A percentile compares a stretch with the other conserved stretches of the same genome.
Conservation (phyloP, 2,329 filamentous ascomycete genomes). For the Ustulina deusta region DNA sequence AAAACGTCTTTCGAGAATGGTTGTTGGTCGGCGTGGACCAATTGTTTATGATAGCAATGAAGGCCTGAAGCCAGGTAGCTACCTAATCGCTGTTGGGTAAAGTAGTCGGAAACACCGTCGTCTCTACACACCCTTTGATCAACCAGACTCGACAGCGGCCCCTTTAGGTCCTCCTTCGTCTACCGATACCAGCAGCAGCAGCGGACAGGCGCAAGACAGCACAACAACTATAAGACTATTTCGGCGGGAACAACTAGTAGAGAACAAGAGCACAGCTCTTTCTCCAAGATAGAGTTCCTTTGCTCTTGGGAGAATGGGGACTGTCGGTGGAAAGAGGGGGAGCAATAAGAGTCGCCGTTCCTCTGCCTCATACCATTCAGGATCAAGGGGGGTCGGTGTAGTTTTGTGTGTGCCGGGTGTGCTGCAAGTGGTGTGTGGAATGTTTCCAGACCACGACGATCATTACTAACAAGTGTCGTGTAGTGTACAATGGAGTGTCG, state of each 20-base stretch:
- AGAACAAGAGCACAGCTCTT: slow-evolving; percentile 43
- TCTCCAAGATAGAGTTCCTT: slow-evolving; percentile 6
- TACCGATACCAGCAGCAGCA: slow-evolving; percentile 2
- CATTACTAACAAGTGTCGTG: slow-evolving; percentile 42
- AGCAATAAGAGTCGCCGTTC: slow-evolving; percentile 37
- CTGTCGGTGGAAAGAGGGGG: slow-evolving; percentile 37
- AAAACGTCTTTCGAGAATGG: slow-evolving; percentile 8
- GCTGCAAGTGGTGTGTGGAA: slow-evolving; percentile 41
- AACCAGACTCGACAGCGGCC: slow-evolving; percentile 8
- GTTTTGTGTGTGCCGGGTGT: slow-evolving; percentile 44
- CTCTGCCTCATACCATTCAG: slow-evolving; percentile 37
- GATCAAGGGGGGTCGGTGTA: slow-evolving; percentile 42
- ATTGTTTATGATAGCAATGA: slow-evolving; percentile 30
- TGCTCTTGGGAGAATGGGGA: slow-evolving; percentile 14
- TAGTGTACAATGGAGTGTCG: background rate
- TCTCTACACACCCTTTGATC: slow-evolving; percentile 20
- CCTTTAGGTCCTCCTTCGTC: slow-evolving; percentile 8
- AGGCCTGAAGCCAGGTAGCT: slow-evolving; percentile 22
- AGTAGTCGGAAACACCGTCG: slow-evolving; percentile 24
- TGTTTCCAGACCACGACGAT: slow-evolving; percentile 49
- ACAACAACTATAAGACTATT: slow-evolving; percentile 27
- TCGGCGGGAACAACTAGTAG: slow-evolving; percentile 23
- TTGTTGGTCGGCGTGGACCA: slow-evolving; percentile 17
- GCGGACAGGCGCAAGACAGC: slow-evolving; percentile 24
- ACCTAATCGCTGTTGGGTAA: slow-evolving; percentile 18